Conservation (phyloP, 176 grass and related monocot genomes). For the Triticum monococcum region DNA sequence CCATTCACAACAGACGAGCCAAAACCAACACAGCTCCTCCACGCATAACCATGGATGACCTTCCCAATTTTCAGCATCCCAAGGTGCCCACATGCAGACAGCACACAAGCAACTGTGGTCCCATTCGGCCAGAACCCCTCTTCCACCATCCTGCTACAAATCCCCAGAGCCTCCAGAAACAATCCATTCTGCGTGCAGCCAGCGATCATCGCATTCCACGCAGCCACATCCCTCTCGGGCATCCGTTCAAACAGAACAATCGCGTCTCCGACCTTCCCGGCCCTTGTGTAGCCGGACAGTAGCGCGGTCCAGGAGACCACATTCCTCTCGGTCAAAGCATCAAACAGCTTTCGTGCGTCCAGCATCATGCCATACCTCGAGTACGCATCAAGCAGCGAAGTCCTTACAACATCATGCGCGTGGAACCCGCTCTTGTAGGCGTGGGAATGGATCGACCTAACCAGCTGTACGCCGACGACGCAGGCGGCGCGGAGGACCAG, state of each 20-base stretch:
- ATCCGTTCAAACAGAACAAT: constrained; percentile 61
- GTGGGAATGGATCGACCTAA: constrained; percentile 58
- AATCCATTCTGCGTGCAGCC: constrained; percentile 67
- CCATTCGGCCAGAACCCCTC: constrained; percentile 49
- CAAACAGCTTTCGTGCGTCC: constrained; percentile 66
- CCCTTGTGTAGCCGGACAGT: constrained; percentile 58
- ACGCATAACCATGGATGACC: constrained; percentile 60
- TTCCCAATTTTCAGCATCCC: constrained; percentile 72
- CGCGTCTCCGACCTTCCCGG: constrained; percentile 48
- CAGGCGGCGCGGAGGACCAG: constrained; percentile 60
- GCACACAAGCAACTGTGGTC: constrained; percentile 58
- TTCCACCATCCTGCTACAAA: constrained; percentile 60
- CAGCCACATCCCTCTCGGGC: constrained; percentile 66
- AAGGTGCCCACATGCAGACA: constrained; percentile 68
- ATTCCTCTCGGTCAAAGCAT: constrained; percentile 63
- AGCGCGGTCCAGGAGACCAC: constrained; percentile 75
- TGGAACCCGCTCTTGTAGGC: constrained; percentile 58
- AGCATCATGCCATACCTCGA: constrained; percentile 53
- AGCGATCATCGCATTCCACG: constrained; percentile 74
- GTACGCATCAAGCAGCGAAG: constrained; percentile 70
- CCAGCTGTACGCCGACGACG: constrained; percentile 9
- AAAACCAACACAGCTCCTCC: constrained; percentile 52
- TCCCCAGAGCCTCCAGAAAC: constrained; percentile 46
- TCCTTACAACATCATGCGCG: constrained; percentile 38
- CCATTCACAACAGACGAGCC: constrained; percentile 60